These are phyloP conservation scores for Endoconidiophora laricicola DNA, from an alignment of 2,329 filamentous ascomycete genomes.

Conservation along the genomic window DNA sequence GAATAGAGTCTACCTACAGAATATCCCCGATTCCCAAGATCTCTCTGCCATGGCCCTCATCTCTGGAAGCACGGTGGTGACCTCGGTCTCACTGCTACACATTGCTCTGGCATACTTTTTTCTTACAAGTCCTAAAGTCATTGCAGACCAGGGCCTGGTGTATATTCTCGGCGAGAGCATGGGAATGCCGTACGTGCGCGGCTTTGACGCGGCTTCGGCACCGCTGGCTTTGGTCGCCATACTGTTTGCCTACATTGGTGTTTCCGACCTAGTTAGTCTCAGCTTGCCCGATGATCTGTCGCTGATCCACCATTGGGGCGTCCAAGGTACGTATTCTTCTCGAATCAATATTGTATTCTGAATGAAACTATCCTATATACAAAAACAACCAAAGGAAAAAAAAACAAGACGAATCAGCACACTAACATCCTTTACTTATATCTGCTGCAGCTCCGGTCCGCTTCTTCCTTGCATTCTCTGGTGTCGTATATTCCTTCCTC, in stretches of 20 bases:
- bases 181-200: constrained; percentile 51
- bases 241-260: constrained; percentile 42
- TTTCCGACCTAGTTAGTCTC: constrained; percentile 49
- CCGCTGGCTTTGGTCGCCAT: constrained; percentile 57
- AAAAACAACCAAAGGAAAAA: constrained; percentile 6
- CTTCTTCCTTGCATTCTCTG: constrained; percentile 41
- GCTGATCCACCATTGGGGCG: constrained; percentile 46
- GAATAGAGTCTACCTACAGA: too few relatives aligned
- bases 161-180: constrained; percentile 70
- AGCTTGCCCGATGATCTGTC: constrained; percentile 51
- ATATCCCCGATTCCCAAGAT: too few relatives aligned
- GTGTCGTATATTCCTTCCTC: constrained; percentile 49
- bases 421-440: not conserved
- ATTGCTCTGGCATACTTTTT: constrained; percentile 73
- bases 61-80: constrained; percentile 65
- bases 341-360: constrained; percentile 7
- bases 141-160: constrained; percentile 68
- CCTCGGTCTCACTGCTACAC: constrained; percentile 69
- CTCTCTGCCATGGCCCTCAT: constrained; percentile 53
- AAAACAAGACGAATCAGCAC: too few relatives aligned
- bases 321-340: constrained; percentile 36
- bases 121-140: constrained; percentile 50
- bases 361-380: not conserved
- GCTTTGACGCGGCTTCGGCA: constrained; percentile 53
- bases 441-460: constrained; percentile 41